These are phyloP conservation scores for Cryptococcus floricola DNA, from an alignment of 1,284 basidiomycete species.

Conservation along the genomic window DNA sequence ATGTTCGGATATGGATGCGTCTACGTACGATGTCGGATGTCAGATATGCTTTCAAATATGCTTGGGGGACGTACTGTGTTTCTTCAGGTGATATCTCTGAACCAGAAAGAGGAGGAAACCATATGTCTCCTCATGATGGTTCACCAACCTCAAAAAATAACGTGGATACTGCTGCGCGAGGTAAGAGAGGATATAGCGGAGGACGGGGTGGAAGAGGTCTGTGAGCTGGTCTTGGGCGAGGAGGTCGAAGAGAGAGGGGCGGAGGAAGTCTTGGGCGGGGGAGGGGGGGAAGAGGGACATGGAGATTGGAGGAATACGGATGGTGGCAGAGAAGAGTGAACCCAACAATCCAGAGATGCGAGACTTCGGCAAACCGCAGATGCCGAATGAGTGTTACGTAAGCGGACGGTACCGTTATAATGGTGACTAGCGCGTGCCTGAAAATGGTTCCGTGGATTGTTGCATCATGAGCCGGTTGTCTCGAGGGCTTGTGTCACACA, in stretches of 20 bases:
- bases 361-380: too few relatives aligned
- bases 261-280: slow-evolving; percentile 9
- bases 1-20: slow-evolving; percentile 46
- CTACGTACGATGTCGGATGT: slow-evolving; percentile 22
- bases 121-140: slow-evolving; percentile 95
- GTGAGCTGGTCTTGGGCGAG: slow-evolving; percentile 91
- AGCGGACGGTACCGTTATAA: too few relatives aligned
- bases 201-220: slow-evolving; percentile 86
- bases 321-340: too few relatives aligned
- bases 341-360: too few relatives aligned
- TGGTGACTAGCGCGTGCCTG: too few relatives aligned
- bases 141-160: slow-evolving; percentile 85
- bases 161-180: slow-evolving; percentile 93
- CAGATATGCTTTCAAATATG: background rate
- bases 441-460: too few relatives aligned
- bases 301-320: too few relatives aligned
- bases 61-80: slow-evolving; percentile 59
- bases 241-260: slow-evolving; percentile 92
- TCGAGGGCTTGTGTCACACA: too few relatives aligned
- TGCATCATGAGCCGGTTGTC: too few relatives aligned
- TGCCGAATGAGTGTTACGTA: too few relatives aligned
- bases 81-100: slow-evolving; percentile 83
- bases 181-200: slow-evolving; percentile 94
- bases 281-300: slow-evolving; percentile 1
- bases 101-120: slow-evolving; percentile 80